Evolutionary conservation across 257 asterid species (phyloP).

Genomic region (Fraxinus pennsylvanica): DNA sequence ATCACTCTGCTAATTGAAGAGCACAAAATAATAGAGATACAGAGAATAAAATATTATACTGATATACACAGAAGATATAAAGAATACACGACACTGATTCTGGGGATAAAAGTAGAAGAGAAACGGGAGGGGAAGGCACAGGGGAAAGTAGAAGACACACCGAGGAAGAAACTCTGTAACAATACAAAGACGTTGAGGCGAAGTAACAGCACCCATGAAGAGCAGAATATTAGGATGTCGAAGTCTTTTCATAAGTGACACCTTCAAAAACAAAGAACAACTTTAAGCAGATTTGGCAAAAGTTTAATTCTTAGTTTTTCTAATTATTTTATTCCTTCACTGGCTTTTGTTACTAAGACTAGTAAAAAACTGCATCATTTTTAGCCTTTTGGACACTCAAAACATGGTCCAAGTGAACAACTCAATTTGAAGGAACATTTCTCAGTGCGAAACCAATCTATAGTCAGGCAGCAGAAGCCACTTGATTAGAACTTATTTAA

Average conservation of each 20-base stretch:
- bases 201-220: slow-evolving; percentile 97
- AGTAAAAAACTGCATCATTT: neutral
- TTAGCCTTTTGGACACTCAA: neutral
- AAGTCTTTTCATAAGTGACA: slow-evolving; percentile 85
- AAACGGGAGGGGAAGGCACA: slow-evolving; percentile 5
- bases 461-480: slow-evolving; percentile 73
- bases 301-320: neutral
- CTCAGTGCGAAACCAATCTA: no score
- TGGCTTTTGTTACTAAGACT: neutral
- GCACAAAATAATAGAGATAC: neutral
- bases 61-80: neutral
- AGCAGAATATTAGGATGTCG: slow-evolving; percentile 95
- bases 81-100: neutral
- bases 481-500: slow-evolving; percentile 53
- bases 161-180: slow-evolving; percentile 99
- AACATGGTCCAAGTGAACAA: neutral
- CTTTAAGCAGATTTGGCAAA: neutral
- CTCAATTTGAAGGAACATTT: slow-evolving; percentile 25
- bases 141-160: slow-evolving; percentile 36
- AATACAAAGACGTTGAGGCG: slow-evolving; percentile 85
- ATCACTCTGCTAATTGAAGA: neutral
- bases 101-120: neutral
- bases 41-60: neutral
- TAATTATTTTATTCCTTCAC: neutral
- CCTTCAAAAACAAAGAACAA: slow-evolving; percentile 52